Percentiles rank a stretch among this genome's conserved stretches.
Evolutionary conservation across 2,329 filamentous ascomycete genomes (phyloP).

Genomic region (Fusarium miscanthi): DNA sequence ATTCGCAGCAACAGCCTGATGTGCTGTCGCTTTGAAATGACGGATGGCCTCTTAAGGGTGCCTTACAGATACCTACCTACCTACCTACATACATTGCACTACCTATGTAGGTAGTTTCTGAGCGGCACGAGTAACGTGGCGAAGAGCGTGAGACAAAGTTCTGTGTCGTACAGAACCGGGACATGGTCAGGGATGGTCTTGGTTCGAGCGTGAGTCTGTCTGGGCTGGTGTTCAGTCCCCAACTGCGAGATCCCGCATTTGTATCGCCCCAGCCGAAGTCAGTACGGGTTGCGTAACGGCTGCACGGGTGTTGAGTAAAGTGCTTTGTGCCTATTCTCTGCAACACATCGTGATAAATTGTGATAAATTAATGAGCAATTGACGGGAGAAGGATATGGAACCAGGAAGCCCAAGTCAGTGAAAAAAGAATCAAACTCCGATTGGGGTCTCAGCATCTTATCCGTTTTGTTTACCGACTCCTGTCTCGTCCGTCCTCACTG

Average conservation of each 20-base stretch:
- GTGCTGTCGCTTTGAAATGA: conserved; percentile 24
- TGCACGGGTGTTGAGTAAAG: conserved; percentile 30
- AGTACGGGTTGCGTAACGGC: conserved; percentile 28
- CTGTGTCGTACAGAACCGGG: conserved; percentile 21
- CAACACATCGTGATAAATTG: conserved; percentile 4
- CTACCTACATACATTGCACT: background rate
- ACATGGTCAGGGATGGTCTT: conserved; percentile 4
- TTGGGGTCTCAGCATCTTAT: conserved; percentile 21
- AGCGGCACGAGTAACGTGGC: conserved; percentile 1
- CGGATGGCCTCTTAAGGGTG: conserved; percentile 3
- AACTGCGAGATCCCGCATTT: conserved; percentile 21
- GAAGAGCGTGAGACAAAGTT: conserved; percentile 14
- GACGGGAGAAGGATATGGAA: background rate
- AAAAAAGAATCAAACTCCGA: conserved; percentile 32
- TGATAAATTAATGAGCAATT: background rate
- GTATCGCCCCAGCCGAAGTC: conserved; percentile 17
- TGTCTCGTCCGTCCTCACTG: conserved; percentile 35
- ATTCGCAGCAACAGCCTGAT: conserved; percentile 7
- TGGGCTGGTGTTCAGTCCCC: conserved; percentile 5
- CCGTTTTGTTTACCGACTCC: background rate
- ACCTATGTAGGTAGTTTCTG: background rate
- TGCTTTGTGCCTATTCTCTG: conserved; percentile 18
- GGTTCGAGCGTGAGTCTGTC: conserved; percentile 1
- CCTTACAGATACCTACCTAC: background rate
- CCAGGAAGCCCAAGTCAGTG: background rate